These are phyloP conservation scores for Hygrophorus russula DNA, from an alignment of 768 basidiomycete genomes.

Conservation along the genomic window DNA sequence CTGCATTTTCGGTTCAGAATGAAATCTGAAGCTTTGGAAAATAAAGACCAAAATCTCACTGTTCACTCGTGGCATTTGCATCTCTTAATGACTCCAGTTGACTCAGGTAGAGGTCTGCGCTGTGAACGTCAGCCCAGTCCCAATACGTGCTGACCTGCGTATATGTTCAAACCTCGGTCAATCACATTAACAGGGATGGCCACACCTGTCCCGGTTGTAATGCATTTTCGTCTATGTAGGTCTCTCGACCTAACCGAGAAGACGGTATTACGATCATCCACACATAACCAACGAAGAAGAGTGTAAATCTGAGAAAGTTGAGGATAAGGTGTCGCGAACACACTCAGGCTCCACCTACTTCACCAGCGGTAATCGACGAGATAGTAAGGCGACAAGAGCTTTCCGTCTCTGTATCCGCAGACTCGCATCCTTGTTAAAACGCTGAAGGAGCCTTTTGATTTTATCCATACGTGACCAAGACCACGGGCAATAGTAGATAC, in stretches of 20 bases:
- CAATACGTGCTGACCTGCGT: slow-evolving; percentile 82
- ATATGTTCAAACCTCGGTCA: background rate
- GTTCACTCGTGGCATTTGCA: slow-evolving; percentile 51
- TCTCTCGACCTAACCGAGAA: slow-evolving; percentile 47
- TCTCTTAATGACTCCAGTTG: slow-evolving; percentile 54
- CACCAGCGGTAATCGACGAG: slow-evolving; percentile 22
- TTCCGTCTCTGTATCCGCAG: slow-evolving; percentile 36
- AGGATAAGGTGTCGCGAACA: slow-evolving; percentile 1
- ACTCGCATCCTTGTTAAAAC: slow-evolving; percentile 16
- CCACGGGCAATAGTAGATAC: too few relatives aligned
- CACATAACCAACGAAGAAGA: slow-evolving; percentile 59
- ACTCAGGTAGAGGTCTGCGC: slow-evolving; percentile 72
- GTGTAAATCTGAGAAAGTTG: slow-evolving; percentile 29
- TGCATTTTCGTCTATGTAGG: slow-evolving; percentile 94
- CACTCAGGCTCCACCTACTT: slow-evolving; percentile 19
- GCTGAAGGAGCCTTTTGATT: slow-evolving; percentile 14
- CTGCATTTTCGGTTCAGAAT: slow-evolving; percentile 26
- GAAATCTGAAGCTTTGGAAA: background rate
- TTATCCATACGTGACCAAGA: slow-evolving; percentile 6
- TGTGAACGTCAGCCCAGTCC: slow-evolving; percentile 84
- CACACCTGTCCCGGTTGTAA: slow-evolving; percentile 82
- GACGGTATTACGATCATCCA: slow-evolving; percentile 80
- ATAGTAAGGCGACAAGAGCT: slow-evolving; percentile 22
- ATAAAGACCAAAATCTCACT: slow-evolving; percentile 38
- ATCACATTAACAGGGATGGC: background rate